Evolutionary conservation across 805 yeast species (phyloP), one percentile per base, ranked within the genome.

Genomic region (Millerozyma miso): DNA sequence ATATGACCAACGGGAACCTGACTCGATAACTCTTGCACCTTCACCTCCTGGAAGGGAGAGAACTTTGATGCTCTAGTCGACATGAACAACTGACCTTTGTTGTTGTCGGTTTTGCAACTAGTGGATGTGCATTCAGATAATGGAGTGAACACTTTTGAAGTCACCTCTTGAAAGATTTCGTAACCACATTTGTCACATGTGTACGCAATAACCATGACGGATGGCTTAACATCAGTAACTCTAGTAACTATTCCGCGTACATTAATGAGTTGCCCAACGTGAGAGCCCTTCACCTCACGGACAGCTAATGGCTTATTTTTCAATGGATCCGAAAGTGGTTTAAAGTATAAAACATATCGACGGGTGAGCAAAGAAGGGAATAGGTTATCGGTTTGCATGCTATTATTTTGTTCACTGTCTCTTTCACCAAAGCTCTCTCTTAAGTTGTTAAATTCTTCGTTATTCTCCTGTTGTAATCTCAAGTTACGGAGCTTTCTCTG

Each of bases 1-100:
- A 93, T 93, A 63, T 91, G 97, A 41, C 99, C 99, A 20, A 90
- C 91, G 1, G 99, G 99, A 14, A 93, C 99, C 67, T 93, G 99
- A 51, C 84, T 83, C 3, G 98, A 87, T 60, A 91, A 71, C 65
- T 93, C 99, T 70, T 93, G 99, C 48, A 93, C 76, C 56, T 88
- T 84, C 43, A 90, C 93, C 56, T 93, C 99, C 69, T 93, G 99
- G 74, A 90, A 93, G 4, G 96, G 87, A 42, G 85, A 76, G 58
- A 95, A 93, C 66, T 93, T 93, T 26, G 97, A 89, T 2, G 99
- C 99, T 55, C 99, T 79, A 10, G 98, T 89, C 36, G 91, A 80
- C 80, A 90, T 86, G 62, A 85, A 88, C 40, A 93, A 73, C 67
- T 88, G 89, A 44, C 99, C 99, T 60, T 83, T 83, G 29, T 85